Conservation (phyloP, 768 basidiomycete species). For the Mrakia gelida region DNA sequence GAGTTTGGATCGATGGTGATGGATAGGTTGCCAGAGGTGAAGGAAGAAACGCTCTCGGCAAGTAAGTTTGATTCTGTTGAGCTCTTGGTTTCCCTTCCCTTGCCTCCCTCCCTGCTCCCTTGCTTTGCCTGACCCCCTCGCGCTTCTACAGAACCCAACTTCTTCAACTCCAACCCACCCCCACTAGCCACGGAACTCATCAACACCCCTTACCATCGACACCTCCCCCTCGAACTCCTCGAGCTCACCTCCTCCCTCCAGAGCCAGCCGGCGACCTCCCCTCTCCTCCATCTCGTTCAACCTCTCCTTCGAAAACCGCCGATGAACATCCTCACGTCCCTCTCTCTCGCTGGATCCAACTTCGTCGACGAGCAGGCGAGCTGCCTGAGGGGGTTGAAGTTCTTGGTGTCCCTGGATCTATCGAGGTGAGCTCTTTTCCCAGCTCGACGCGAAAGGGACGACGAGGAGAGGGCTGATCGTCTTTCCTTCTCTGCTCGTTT, state of each 20-base stretch:
- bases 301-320: not conserved
- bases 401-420: not conserved
- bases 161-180: not conserved
- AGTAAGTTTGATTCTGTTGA: not conserved
- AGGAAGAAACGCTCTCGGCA: not conserved
- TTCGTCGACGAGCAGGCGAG: not conserved
- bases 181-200: not conserved
- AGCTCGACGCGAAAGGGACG: too few relatives aligned
- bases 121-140: not conserved
- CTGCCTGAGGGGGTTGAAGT: not conserved
- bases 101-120: not conserved
- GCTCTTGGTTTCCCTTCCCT: not conserved
- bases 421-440: not conserved
- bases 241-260: not conserved
- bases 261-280: not conserved
- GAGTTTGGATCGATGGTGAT: not conserved
- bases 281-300: not conserved
- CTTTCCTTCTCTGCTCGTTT: not conserved
- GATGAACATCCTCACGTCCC: slow-evolving; percentile 2
- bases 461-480: not conserved
- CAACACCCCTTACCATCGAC: not conserved
- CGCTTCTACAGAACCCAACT: not conserved
- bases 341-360: not conserved
- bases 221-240: not conserved
- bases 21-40: not conserved